Evolutionary conservation across 2,329 filamentous ascomycete genomes (phyloP), one percentile per base, ranked within the genome.

Genomic region (Paecilomyces sp.): DNA sequence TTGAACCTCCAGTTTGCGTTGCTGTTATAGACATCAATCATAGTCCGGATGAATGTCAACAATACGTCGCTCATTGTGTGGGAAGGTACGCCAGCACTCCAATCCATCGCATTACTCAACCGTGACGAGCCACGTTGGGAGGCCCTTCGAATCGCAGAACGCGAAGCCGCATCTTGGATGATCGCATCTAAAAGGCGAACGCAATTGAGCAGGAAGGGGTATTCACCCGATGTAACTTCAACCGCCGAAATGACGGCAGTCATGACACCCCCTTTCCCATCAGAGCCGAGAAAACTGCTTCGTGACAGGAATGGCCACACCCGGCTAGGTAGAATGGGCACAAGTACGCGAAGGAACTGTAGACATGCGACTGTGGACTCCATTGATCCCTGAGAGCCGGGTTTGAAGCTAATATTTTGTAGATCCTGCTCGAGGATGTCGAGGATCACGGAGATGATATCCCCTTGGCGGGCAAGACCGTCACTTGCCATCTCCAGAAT

Each of bases 301-400:
- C 91, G 86, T 3, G 88, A 86, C 67, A 99, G 83, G 71, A 93
- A 90, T 3, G 93, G 92, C 92, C 94, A 97, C 5, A 96, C 87
- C 61, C 92, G 83, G 59, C 89, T 89, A 0, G 94, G 93, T 57
- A 88, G 85, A n/a, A 89, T 66, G 9, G 83, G 81, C 28, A 94
- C 75, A 18, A 95, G 78, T 2, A 88, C 85, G 65, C 89, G 84
- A 41, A 96, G 78, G 68, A 97, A 97, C 57, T 91, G 88, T 24
- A 92, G 76, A 70, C 91, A 96, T 25, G 89, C 85, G 55, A 92
- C 82, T 1, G 88, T 81, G 30, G 95, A 80, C 36, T 86, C 84
- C 51, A 87, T 76, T 11, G 85, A 84, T 50, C 87, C 85, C n/a
- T 84, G 81, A 41, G 82, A 79, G 13, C 85, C 83, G 51, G 88